Evolutionary conservation across 352 stramenopile species (phyloP), one percentile per base, ranked within the genome.

Genomic region (Phytophthora pistaciae): DNA sequence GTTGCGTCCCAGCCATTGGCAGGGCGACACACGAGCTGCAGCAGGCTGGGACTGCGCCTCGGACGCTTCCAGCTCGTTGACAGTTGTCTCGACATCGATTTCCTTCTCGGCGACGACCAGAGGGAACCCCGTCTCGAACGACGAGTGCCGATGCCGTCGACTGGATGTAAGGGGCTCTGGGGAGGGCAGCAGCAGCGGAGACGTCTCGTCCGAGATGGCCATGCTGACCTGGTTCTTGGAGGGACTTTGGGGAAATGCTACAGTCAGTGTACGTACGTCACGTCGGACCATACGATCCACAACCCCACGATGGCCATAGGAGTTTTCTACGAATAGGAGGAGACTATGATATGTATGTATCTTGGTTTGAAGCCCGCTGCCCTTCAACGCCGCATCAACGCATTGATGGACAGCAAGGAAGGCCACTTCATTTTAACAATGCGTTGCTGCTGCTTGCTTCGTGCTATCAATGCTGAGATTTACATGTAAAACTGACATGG

Each of bases 121-220:
- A 25, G 75, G 68, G 38, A 81, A 82, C 13, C 75, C 75, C 7
- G 68, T 78, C 46, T 82, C 74, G 50, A 82, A 80, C 7, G 74
- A 82, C 55, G 72, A 55, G 55, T 74, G 49, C 2, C 54, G 60
- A 50, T 64, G 31, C n/a, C 40, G 44, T 40, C 49, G 64, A 46
- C 57, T 40, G 27, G 62, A 73, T 18, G 64, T 62, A 50, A 68
- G 54, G 7, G 46, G 56, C 46, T 70, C 46, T 1, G 53, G 55
- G 14, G 75, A 72, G 20, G 38, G 38, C 29, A 56, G 59, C 23
- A 83, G 60, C 9, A 83, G 49, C 38, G 73, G 76, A 14, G 64
- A 75, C 52, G 48, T 65, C 56, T 81, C 76, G 53, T 67, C 29
- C 5, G 61, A 64, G 20, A 50, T 38, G 38, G 49, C 11, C 66